Evolutionary conservation across 106 monocot species (phyloP).

Genomic region (Triglochin maritima): DNA sequence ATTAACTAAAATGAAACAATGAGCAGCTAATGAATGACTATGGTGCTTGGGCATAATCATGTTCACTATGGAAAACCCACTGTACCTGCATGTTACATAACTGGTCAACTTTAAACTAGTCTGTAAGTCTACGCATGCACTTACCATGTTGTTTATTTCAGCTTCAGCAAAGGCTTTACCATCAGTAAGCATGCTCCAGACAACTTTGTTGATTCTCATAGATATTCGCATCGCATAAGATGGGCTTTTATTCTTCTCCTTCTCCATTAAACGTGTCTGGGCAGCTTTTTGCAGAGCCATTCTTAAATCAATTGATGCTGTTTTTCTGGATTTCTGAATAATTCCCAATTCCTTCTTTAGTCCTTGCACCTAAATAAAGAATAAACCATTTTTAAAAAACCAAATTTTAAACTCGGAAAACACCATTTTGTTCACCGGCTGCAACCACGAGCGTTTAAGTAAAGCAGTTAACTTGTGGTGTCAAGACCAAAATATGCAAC

Average conservation of each 20-base stretch:
- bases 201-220: conserved; percentile 79
- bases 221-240: conserved; percentile 97
- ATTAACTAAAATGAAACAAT: background rate
- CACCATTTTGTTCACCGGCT: too few relatives aligned
- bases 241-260: conserved; percentile 99
- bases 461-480: too few relatives aligned
- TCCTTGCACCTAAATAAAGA: conserved; percentile 56
- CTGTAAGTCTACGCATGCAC: background rate
- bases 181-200: conserved; percentile 96
- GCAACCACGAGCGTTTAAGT: too few relatives aligned
- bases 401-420: too few relatives aligned
- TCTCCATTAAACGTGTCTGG: conserved; percentile 72
- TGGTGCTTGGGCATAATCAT: too few relatives aligned
- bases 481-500: too few relatives aligned
- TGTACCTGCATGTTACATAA: too few relatives aligned
- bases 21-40: too few relatives aligned
- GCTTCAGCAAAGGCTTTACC: conserved; percentile 96
- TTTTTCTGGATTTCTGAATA: conserved; percentile 46
- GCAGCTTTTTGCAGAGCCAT: conserved; percentile 77
- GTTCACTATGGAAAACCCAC: too few relatives aligned
- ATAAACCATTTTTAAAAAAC: background rate
- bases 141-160: conserved; percentile 98
- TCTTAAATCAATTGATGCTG: conserved; percentile 57
- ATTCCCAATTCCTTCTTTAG: conserved; percentile 64
- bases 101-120: too few relatives aligned